Percentiles rank a stretch among this genome's conserved stretches.
Conservation (phyloP, 306 rosid genomes). For the Cotoneaster glaucophyllus region DNA sequence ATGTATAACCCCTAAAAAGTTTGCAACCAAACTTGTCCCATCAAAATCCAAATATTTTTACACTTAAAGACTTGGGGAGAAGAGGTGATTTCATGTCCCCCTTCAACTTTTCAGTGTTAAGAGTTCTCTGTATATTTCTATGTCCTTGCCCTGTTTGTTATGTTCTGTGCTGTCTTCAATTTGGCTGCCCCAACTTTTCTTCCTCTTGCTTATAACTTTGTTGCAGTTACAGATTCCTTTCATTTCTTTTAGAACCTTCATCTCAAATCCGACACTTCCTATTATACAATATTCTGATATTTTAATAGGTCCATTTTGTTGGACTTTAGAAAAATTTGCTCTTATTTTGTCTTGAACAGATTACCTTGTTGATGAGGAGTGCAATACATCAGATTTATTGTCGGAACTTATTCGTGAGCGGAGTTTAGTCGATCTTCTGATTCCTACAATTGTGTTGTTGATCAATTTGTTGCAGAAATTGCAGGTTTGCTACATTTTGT, state of each 20-base stretch:
- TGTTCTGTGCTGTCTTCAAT: background rate
- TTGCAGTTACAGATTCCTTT: background rate
- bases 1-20: background rate
- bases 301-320: background rate
- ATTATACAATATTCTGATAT: conserved; percentile 4
- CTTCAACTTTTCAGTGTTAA: no score
- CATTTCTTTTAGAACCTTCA: background rate
- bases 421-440: conserved; percentile 81
- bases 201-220: background rate
- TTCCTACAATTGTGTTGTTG: conserved; percentile 72
- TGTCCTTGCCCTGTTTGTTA: background rate
- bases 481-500: conserved; percentile 50
- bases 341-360: conserved; percentile 47
- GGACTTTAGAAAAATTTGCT: conserved; percentile 9
- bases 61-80: background rate
- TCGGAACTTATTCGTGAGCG: conserved; percentile 86
- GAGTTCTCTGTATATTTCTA: background rate
- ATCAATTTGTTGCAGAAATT: conserved; percentile 70
- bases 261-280: background rate
- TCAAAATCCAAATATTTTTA: no score
- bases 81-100: background rate
- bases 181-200: background rate
- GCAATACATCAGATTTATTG: conserved; percentile 87
- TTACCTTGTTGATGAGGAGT: conserved; percentile 98
- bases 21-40: background rate